Percentiles rank a stretch among this genome's conserved stretches.
These are phyloP conservation scores for Ceratocystis colombiana DNA, from an alignment of 2,329 filamentous ascomycete genomes.

Conservation along the genomic window DNA sequence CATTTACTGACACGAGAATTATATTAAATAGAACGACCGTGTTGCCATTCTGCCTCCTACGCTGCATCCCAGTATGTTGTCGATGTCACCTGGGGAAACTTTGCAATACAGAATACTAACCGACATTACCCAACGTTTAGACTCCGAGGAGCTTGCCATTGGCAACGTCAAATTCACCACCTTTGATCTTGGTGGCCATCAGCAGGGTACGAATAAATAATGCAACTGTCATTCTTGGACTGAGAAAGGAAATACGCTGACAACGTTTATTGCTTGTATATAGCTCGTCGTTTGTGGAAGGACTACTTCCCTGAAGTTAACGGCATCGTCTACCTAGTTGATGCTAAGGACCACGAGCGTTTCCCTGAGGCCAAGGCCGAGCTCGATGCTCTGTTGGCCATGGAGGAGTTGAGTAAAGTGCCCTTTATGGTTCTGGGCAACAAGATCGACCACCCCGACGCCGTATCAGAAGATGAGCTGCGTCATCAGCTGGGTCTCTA, in stretches of 20 bases:
- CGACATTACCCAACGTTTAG: conserved; percentile 35
- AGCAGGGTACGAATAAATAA: conserved; percentile 56
- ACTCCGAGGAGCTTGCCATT: conserved; percentile 84
- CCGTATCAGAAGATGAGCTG: conserved; percentile 90
- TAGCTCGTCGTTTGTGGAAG: conserved; percentile 87
- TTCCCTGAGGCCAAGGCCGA: conserved; percentile 92
- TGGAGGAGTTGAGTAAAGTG: conserved; percentile 94
- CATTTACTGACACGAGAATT: conserved; percentile 3
- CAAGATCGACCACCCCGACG: conserved; percentile 98
- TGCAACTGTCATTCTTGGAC: neutral
- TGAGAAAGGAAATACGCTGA: conserved; percentile 19
- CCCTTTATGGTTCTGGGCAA: conserved; percentile 95
- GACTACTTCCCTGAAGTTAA: conserved; percentile 95
- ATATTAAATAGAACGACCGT: conserved; percentile 62
- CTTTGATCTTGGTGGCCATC: conserved; percentile 86
- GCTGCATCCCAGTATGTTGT: conserved; percentile 70
- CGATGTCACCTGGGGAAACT: neutral
- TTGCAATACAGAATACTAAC: neutral
- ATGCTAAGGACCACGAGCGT: conserved; percentile 94
- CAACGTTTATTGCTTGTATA: neutral
- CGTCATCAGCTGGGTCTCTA: conserved; percentile 86
- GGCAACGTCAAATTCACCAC: conserved; percentile 92
- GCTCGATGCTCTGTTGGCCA: conserved; percentile 85
- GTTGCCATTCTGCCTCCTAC: conserved; percentile 85
- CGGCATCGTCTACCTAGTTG: conserved; percentile 94